Base-by-base conservation (phyloP, 441 rosid genomes). In the Adansonia rubrostipa region DNA sequence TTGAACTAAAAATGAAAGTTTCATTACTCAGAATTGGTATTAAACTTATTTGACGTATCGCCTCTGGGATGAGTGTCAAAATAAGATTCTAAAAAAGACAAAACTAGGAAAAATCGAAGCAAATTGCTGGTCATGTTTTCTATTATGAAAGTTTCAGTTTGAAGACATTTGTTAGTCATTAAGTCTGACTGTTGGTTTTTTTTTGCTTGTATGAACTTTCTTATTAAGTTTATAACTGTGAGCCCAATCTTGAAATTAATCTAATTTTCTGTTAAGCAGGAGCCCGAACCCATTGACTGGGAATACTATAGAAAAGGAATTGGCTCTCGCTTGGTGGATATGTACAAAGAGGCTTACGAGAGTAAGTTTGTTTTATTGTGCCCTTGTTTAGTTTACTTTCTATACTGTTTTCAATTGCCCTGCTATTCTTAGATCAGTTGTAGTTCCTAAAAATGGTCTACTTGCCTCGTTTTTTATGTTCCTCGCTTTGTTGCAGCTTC, bases 231-330 rank as follows among this genome's bases (percentile, higher is more conserved):
- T n/a, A 14, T 48, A 19, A 47, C 14, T 17, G 9, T 51, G 71
- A 42, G 40, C 44, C 14, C 9, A 10, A 67, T 51, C n/a, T 51
- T 51, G 15, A 9, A 10, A 58, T 15, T 79, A 42, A 48, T 4
- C n/a, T 62, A 7, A 40, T 28, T 11, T 72, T 40, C 8, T 19
- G 65, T 71, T 73, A n/a, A 83, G 71, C 86, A 95, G 99, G 99
- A 95, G 72, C 97, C 98, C 73, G 97, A 91, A 76, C 99, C 98
- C 9, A 80, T 95, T 80, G 88, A 93, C 80, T 95, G 99, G 99
- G 99, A 92, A 60, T 87, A 82, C 80, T 93, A 93, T 76, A 89
- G 97, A 76, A 93, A 91, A 81, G 90, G 89, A 69, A 86, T 93
- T 71, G 98, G 98, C 6, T 54, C 97, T 81, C 94, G 96, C 76